Evolutionary conservation across 1,139 yeast genomes (phyloP), one percentile per base, ranked within the genome.

Genomic region (Suhomyces terraborum): DNA sequence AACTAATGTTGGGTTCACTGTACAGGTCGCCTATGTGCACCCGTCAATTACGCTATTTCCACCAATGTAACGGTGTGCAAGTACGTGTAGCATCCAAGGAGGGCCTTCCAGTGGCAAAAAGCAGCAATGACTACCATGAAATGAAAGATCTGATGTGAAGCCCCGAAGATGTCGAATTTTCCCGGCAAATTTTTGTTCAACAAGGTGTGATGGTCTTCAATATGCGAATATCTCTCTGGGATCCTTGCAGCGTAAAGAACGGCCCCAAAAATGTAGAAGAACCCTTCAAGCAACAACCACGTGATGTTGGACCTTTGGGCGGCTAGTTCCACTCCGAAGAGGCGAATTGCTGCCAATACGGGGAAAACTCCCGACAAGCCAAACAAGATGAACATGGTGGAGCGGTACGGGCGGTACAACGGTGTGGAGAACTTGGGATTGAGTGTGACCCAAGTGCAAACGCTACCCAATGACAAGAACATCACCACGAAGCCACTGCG

Each of bases 141-240:
- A 59, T 89, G 97, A 59, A 89, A 89, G 17, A 89, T 77, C 59
- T 91, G 97, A 59, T 89, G 97, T 3, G 95, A 85, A 51, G 87
- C 86, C 1, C 96, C 96, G 66, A 80, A 73, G 10, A 80, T 58
- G 54, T 89, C 96, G 58, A 77, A 85, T 20, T 44, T 66, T 3
- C 75, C 76, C 0, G 55, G 45, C 4, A 43, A 28, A 2, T 66
- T 59, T 22, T 47, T 42, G 4, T 40, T 32, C 14, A 51, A 46
- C 33, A 52, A 42, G 8, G 48, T 50, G 12, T 53, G 56, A 16
- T 53, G 61, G 35, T 59, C 57, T 20, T 67, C 69, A 0, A 87
- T 81, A n/a, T 94, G 93, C 3, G 66, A 60, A 40, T 71, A 68
- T 38, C 87, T 67, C 56, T 91, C 97, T 0, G 97, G 97, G 22